Conservation (phyloP, 192 early-diverging fungal species). For the Entophlyctis luteolus region DNA sequence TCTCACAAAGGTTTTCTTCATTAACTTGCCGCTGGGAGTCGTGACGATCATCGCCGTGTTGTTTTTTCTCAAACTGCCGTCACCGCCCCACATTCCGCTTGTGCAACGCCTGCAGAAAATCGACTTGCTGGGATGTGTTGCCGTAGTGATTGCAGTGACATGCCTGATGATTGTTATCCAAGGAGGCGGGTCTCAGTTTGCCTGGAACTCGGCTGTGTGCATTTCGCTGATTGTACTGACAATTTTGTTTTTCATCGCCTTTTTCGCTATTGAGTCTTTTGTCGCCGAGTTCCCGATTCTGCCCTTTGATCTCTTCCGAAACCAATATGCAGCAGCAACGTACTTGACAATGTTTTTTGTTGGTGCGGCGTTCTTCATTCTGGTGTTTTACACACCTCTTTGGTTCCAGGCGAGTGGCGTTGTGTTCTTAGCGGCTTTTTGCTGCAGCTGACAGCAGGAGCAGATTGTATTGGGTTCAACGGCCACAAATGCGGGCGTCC, state of each 20-base stretch:
- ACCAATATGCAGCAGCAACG: conserved; percentile 32
- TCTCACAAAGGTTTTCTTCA: conserved; percentile 37
- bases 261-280: conserved; percentile 56
- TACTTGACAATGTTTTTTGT: conserved; percentile 24
- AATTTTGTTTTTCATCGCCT: conserved; percentile 34
- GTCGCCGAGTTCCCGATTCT: conserved; percentile 65
- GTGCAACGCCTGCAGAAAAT: conserved; percentile 23
- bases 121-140: conserved; percentile 38
- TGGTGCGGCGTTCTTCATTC: conserved; percentile 35
- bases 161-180: conserved; percentile 37
- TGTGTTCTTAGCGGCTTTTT: conserved; percentile 33
- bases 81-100: neutral
- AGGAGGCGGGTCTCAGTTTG: conserved; percentile 64
- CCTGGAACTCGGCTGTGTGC: conserved; percentile 53
- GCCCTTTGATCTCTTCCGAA: conserved; percentile 53
- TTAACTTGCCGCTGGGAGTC: conserved; percentile 66
- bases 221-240: conserved; percentile 62
- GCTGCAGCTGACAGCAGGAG: conserved; percentile 50
- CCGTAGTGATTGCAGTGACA: conserved; percentile 14
- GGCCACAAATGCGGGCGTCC: conserved; percentile 67
- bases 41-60: conserved; percentile 53
- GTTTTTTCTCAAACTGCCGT: conserved; percentile 48
- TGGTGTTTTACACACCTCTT: conserved; percentile 28
- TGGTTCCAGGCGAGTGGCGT: conserved; percentile 61
- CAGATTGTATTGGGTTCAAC: conserved; percentile 68